Evolutionary conservation across 106 monocot species (phyloP).

Genomic region (Dioscorea zingiberensis): DNA sequence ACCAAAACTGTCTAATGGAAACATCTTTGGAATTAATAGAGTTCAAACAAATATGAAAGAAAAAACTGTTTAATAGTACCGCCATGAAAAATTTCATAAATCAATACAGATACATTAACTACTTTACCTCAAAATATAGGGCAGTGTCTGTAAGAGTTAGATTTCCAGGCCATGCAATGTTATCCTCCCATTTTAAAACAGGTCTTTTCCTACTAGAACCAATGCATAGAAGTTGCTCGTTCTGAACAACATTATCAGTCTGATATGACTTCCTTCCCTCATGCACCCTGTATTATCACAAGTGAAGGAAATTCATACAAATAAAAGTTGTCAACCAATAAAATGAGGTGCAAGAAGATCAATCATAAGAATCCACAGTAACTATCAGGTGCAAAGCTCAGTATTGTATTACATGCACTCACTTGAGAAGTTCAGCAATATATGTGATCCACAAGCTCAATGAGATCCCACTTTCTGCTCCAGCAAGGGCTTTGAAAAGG

Average conservation of each 20-base stretch:
- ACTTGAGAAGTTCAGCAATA: slow-evolving; percentile 88
- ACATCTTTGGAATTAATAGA: too few species aligned
- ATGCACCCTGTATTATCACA: slow-evolving; percentile 57
- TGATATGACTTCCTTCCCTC: slow-evolving; percentile 64
- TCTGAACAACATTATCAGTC: slow-evolving; percentile 26
- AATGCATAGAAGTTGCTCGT: slow-evolving; percentile 78
- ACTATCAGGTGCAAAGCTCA: too few species aligned
- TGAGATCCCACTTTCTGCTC: slow-evolving; percentile 65
- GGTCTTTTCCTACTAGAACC: slow-evolving; percentile 74
- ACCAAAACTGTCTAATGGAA: too few species aligned
- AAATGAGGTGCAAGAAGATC: too few species aligned
- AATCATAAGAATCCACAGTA: too few species aligned
- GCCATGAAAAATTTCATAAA: too few species aligned
- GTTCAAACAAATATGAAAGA: too few species aligned
- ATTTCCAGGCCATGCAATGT: slow-evolving; percentile 91
- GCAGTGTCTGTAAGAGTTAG: slow-evolving; percentile 79
- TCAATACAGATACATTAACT: not conserved
- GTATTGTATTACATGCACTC: slow-evolving; percentile 6
- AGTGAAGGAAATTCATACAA: not conserved
- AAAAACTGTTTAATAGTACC: too few species aligned
- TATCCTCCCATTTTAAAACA: slow-evolving; percentile 92
- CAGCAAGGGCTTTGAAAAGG: slow-evolving; percentile 80
- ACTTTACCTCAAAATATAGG: slow-evolving; percentile 84
- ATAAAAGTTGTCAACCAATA: not conserved
- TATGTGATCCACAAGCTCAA: slow-evolving; percentile 77